Percentiles rank a stretch among this genome's conserved stretches.
Conservation (phyloP, 2,329 filamentous ascomycete species). For the Verticillium nonalfalfae region DNA sequence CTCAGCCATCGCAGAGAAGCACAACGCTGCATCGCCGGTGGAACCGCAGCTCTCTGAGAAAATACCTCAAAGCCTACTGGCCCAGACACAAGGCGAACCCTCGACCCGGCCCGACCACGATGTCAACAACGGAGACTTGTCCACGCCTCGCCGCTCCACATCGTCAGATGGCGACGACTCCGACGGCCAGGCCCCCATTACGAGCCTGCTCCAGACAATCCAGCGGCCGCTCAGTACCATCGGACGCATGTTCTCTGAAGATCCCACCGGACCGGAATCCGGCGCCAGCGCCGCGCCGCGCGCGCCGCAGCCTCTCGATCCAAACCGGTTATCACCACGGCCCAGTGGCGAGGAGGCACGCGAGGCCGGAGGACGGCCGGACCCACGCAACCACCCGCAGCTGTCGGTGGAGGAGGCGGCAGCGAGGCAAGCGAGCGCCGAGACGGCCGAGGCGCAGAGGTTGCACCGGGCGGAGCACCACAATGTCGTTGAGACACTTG, state of each 20-base stretch:
- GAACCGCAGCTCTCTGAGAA: constrained; percentile 39
- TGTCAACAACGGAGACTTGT: constrained; percentile 18
- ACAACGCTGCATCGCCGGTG: constrained; percentile 46
- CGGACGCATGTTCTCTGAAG: constrained; percentile 85
- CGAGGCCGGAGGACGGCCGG: constrained; percentile 13
- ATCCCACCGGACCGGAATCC: constrained; percentile 28
- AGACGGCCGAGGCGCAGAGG: constrained; percentile 78
- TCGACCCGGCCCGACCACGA: constrained; percentile 23
- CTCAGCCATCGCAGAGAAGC: constrained; percentile 88
- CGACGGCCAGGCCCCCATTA: constrained; percentile 76
- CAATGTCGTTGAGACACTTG: constrained; percentile 87
- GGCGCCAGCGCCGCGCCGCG: constrained; percentile 30
- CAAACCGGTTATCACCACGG: constrained; percentile 22
- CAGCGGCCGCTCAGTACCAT: constrained; percentile 88
- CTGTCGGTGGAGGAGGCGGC: constrained; percentile 80
- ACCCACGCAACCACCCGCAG: constrained; percentile 20
- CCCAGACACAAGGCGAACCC: constrained; percentile 36
- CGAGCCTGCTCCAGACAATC: constrained; percentile 81
- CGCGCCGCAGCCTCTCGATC: constrained; percentile 26
- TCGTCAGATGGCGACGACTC: constrained; percentile 46
- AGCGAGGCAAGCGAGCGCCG: constrained; percentile 82
- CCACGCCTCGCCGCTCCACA: constrained; percentile 44
- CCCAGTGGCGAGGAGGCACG: constrained; percentile 18
- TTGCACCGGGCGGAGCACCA: constrained; percentile 80
- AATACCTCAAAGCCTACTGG: constrained; percentile 12